Evolutionary conservation across 139 green algal species (phyloP).

Genomic region (Auxenochlorella pyrenoidosa): DNA sequence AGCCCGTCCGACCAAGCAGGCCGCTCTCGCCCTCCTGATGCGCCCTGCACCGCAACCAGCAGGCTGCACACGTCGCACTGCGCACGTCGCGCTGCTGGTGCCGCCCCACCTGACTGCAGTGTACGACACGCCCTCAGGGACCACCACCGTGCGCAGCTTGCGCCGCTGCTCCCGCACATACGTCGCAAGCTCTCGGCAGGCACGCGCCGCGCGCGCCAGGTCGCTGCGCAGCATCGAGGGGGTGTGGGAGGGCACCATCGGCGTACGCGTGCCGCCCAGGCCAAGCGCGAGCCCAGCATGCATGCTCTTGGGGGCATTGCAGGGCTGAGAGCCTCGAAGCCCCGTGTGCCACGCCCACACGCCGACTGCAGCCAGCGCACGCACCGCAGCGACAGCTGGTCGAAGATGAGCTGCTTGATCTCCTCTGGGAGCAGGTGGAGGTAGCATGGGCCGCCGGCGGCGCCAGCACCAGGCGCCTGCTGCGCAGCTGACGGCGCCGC

Average conservation of each 20-base stretch:
- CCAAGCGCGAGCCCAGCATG: not conserved
- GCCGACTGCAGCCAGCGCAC: not conserved
- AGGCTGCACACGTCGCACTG: not conserved
- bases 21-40: too few relatives aligned
- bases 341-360: not conserved
- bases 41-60: too few relatives aligned
- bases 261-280: not conserved
- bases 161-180: conserved; percentile 29
- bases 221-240: not conserved
- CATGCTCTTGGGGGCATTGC: not conserved
- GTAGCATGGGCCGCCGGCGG: not conserved
- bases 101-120: conserved; percentile 16
- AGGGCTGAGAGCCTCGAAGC: not conserved
- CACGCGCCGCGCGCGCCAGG: conserved; percentile 17
- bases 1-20: too few relatives aligned
- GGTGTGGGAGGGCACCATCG: too few relatives aligned
- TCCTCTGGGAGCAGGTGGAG: conserved; percentile 13
- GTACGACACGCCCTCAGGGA: conserved; percentile 18
- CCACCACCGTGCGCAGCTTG: conserved; percentile 8
- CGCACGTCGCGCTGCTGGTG: not conserved
- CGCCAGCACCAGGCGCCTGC: not conserved
- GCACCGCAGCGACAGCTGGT: conserved; percentile 28
- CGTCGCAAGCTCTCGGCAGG: conserved; percentile 15
- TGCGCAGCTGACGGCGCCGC: not conserved
- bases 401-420: conserved; percentile 13